Evolutionary conservation across 1,284 basidiomycete species (phyloP).

Genomic region (Schizopora paradoxa): DNA sequence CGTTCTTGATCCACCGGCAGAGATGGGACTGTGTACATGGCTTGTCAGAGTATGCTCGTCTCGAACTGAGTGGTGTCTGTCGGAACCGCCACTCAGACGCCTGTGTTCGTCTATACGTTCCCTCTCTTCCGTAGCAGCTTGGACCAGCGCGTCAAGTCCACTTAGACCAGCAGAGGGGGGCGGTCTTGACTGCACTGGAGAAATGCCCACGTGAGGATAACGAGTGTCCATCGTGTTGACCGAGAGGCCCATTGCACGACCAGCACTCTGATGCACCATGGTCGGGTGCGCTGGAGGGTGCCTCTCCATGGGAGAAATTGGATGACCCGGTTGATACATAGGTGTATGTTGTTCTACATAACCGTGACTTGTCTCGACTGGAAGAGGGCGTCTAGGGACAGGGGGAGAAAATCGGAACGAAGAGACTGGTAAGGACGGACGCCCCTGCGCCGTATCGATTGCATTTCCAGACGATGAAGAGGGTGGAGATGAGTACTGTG

Average conservation of each 20-base stretch:
- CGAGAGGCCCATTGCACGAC: too few species aligned
- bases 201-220: too few species aligned
- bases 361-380: neutral
- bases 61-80: conserved; percentile 17
- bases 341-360: neutral
- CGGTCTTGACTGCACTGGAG: conserved; percentile 19
- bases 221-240: too few species aligned
- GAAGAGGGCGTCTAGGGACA: too few species aligned
- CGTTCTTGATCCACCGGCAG: too few species aligned
- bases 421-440: neutral
- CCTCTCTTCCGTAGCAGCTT: conserved; percentile 49
- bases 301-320: neutral
- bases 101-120: conserved; percentile 22
- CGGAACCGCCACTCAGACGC: conserved; percentile 33
- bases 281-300: too few species aligned
- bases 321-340: neutral
- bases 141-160: conserved; percentile 50
- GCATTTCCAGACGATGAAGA: conserved; percentile 9
- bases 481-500: conserved; percentile 2
- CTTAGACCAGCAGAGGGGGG: conserved; percentile 22
- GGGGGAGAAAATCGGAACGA: too few species aligned
- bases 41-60: too few species aligned
- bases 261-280: too few species aligned
- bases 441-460: too few species aligned
- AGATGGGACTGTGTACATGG: too few species aligned